Base-by-base conservation (phyloP, 805 yeast species). In the Monosporozyma siamensis region DNA sequence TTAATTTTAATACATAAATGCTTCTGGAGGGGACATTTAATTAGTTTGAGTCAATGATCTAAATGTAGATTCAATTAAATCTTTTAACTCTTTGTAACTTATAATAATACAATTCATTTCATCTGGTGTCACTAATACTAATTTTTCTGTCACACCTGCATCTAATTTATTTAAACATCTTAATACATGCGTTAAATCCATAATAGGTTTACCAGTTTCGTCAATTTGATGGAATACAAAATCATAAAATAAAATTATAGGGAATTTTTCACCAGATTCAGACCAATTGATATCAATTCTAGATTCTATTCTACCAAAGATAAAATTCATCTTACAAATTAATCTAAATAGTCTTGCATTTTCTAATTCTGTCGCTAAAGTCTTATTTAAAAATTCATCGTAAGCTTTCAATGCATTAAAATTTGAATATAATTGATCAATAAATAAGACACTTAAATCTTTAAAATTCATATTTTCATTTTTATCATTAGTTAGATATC, bases 261-360 rank as follows among this genome's bases (percentile, higher is more conserved):
- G 78, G 52, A 83, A 85, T 44, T 81, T 67, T 46, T 76, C 82
- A 10, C 95, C 94, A 7, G 83, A 74, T 49, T 82, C 88, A 1
- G 81, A 72, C 88, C 89, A 81, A 15, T 71, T 64, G 12, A 68
- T 62, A 50, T 74, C 78, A 40, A 72, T 68, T 21, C 70, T 70
- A 32, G 66, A 68, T 50, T 82, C 90, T 9, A 90, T 84, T 47
- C 90, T 70, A 48, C 83, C 89, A 45, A 80, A 68, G 22, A 87
- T 76, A 50, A 81, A 82, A 56, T 84, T 86, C 34, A 92, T 66
- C 66, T 92, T 92, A 45, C 88, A 69, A 56, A 90, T 66, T 34
- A 92, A 69, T 46, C 97, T 71, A 51, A 90, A 87, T 24, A 92
- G 65, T 46, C 97, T 70, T 3, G 84, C 92, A 61, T 92, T 92